A percentile compares a stretch with the other conserved stretches of the same genome.
These are phyloP conservation scores for Mucor mucedo DNA, from an alignment of 371 early-diverging fungal genomes.

Conservation along the genomic window DNA sequence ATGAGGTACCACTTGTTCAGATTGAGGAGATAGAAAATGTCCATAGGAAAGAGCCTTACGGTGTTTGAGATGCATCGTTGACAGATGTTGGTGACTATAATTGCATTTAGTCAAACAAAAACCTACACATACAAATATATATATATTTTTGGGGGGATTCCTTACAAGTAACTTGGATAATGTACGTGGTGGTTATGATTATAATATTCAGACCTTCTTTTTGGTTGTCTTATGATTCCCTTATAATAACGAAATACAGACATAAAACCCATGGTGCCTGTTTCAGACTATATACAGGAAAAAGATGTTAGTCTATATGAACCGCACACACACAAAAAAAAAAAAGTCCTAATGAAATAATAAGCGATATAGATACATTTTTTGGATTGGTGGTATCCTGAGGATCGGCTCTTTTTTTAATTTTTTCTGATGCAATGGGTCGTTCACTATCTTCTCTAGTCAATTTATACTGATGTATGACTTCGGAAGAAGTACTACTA, in stretches of 20 bases:
- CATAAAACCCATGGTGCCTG: conserved; percentile 23
- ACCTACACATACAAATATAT: too few relatives aligned
- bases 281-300: conserved; percentile 1
- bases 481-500: conserved; percentile 8
- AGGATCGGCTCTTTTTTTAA: conserved; percentile 43
- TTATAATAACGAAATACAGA: conserved; percentile 53
- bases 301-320: background rate
- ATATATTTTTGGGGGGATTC: too few relatives aligned
- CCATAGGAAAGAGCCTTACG: conserved; percentile 46
- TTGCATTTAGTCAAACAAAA: too few relatives aligned
- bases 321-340: too few relatives aligned
- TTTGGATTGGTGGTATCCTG: conserved; percentile 24
- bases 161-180: conserved; percentile 46
- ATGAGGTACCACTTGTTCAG: background rate
- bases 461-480: conserved; percentile 39
- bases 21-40: conserved; percentile 34
- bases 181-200: conserved; percentile 20
- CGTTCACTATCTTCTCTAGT: conserved; percentile 51
- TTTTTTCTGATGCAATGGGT: conserved; percentile 55
- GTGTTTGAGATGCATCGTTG: conserved; percentile 36
- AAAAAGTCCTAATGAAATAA: background rate
- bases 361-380: background rate
- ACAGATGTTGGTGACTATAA: conserved; percentile 38
- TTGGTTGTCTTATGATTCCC: conserved; percentile 44
- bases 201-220: conserved; percentile 13